Evolutionary conservation across 108 stramenopile species (phyloP).

Genomic region (Aurantiochytrium sp.): DNA sequence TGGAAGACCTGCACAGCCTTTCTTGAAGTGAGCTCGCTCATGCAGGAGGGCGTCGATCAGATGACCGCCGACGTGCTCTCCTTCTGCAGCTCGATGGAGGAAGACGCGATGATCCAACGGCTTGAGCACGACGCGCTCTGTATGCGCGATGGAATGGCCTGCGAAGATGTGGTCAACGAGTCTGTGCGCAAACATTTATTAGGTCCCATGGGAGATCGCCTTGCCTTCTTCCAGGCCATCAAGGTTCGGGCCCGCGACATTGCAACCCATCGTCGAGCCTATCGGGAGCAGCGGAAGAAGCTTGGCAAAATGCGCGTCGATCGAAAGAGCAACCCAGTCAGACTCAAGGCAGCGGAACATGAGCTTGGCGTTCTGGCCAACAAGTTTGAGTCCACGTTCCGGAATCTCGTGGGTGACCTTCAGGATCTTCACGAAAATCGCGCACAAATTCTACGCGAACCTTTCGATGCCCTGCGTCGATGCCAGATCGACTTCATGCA

Average conservation of each 20-base stretch:
- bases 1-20: slow-evolving; percentile 19
- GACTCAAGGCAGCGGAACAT: not conserved
- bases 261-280: not conserved
- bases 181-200: not conserved
- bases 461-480: not conserved
- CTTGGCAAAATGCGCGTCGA: not conserved
- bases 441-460: not conserved
- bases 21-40: not conserved
- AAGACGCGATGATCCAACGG: not conserved
- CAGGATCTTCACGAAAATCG: not conserved
- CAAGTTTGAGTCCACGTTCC: not conserved
- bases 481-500: not conserved
- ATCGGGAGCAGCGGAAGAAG: not conserved
- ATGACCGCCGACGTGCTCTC: slow-evolving; percentile 14
- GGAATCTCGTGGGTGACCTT: not conserved
- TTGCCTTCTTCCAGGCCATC: not conserved
- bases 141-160: not conserved
- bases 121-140: not conserved
- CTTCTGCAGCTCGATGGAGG: not conserved
- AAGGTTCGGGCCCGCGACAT: not conserved
- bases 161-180: not conserved
- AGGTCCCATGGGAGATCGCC: not conserved
- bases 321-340: not conserved
- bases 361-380: not conserved
- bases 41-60: not conserved